A percentile compares a stretch with the other conserved stretches of the same genome.
phyloP scores from a whole-genome alignment of 257 asterid genomes.

The Capsicum rhomboideum region DNA sequence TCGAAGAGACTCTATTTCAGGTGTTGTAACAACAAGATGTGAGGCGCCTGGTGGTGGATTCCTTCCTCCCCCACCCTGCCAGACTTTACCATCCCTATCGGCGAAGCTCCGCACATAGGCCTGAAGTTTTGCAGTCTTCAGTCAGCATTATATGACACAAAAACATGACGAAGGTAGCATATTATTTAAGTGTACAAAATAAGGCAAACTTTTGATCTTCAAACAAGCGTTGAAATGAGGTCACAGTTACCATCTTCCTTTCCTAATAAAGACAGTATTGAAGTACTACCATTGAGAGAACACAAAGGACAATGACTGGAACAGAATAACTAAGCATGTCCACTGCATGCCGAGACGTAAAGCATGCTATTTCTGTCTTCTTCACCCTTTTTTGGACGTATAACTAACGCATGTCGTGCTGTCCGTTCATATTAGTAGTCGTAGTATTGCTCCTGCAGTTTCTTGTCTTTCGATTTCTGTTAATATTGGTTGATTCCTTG shows the following conservation, averaged over 20 bases:
- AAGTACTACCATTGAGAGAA: neutral
- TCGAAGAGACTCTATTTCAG: slow-evolving; percentile 83
- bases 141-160: slow-evolving; percentile 3
- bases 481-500: too few species aligned
- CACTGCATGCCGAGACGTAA: too few species aligned
- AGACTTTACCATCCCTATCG: slow-evolving; percentile 88
- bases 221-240: neutral
- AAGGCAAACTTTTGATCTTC: neutral
- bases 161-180: neutral
- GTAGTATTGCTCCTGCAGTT: too few species aligned
- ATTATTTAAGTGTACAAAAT: neutral
- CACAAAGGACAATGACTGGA: neutral
- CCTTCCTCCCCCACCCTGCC: slow-evolving; percentile 96
- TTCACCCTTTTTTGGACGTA: too few species aligned
- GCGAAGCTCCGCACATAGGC: slow-evolving; percentile 50
- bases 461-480: too few species aligned
- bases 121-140: slow-evolving; percentile 33
- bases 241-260: neutral
- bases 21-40: slow-evolving; percentile 87
- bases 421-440: too few species aligned
- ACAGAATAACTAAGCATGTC: neutral
- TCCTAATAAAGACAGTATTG: neutral
- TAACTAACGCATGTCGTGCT: too few species aligned
- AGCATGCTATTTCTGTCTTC: neutral
- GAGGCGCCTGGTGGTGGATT: slow-evolving; percentile 99